Evolutionary conservation across 2,329 filamentous ascomycete species (phyloP).

Genomic region (Penicillium sp.): DNA sequence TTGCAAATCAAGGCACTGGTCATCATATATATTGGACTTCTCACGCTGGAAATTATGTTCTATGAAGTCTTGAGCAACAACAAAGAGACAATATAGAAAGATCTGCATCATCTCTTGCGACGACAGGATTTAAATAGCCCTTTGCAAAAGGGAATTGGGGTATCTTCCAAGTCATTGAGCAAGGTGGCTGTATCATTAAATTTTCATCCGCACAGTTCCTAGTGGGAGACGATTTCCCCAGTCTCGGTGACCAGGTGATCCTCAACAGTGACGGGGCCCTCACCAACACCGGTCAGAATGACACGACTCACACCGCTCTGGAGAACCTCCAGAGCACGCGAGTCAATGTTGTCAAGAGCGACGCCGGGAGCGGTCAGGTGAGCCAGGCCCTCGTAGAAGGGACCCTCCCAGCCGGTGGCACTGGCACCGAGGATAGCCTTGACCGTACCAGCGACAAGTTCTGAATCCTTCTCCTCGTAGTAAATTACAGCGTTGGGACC

Average conservation of each 20-base stretch:
- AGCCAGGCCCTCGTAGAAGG: constrained; percentile 59
- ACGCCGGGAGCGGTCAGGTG: constrained; percentile 53
- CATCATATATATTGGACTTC: neutral
- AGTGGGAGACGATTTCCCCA: constrained; percentile 53
- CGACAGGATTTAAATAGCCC: constrained; percentile 14
- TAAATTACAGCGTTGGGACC: constrained; percentile 97
- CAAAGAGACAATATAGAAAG: constrained; percentile 22
- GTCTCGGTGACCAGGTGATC: constrained; percentile 73
- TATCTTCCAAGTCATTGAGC: constrained; percentile 28
- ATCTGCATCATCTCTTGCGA: constrained; percentile 24
- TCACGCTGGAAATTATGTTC: constrained; percentile 22
- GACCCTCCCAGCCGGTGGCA: constrained; percentile 58
- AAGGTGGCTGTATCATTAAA: constrained; percentile 21
- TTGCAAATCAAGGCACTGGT: neutral
- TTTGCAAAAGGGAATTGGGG: constrained; percentile 25
- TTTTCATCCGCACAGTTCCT: constrained; percentile 15
- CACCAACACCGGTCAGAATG: constrained; percentile 88
- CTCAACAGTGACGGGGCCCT: constrained; percentile 80
- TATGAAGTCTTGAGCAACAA: constrained; percentile 12
- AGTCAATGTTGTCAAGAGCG: constrained; percentile 63
- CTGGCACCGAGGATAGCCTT: constrained; percentile 71
- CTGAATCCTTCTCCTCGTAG: constrained; percentile 79
- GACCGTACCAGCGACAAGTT: constrained; percentile 75
- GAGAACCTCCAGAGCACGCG: constrained; percentile 63
- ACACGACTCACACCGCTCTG: constrained; percentile 82